Conservation (phyloP, 805 yeast species). For the Candida ficus region DNA sequence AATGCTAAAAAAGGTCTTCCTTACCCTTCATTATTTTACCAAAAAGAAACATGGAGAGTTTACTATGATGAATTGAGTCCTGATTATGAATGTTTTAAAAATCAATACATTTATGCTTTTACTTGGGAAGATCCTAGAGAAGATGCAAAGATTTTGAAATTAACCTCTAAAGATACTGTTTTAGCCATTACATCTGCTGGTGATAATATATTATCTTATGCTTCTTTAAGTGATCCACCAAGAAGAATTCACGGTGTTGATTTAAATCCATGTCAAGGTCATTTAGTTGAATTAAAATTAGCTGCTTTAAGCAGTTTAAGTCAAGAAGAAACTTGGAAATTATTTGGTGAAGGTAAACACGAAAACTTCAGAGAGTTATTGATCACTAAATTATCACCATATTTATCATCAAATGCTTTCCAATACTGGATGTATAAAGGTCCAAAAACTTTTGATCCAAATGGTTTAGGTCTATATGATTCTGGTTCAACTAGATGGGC, state of each 20-base stretch:
- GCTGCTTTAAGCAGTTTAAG: slow-evolving; percentile 59
- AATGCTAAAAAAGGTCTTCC: slow-evolving; percentile 65
- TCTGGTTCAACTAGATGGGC: slow-evolving; percentile 91
- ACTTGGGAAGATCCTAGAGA: slow-evolving; percentile 91
- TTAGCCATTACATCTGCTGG: slow-evolving; percentile 86
- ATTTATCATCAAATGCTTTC: slow-evolving; percentile 73
- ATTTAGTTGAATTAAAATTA: slow-evolving; percentile 70
- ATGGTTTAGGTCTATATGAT: slow-evolving; percentile 64
- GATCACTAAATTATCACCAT: slow-evolving; percentile 53
- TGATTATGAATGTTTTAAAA: slow-evolving; percentile 62
- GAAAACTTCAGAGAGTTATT: slow-evolving; percentile 48
- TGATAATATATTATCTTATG: slow-evolving; percentile 73
- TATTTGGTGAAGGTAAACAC: slow-evolving; percentile 73
- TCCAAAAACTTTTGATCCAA: slow-evolving; percentile 44
- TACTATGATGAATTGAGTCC: slow-evolving; percentile 70
- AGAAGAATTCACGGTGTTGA: slow-evolving; percentile 79
- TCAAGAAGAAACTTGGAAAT: slow-evolving; percentile 60
- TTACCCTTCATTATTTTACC: slow-evolving; percentile 77
- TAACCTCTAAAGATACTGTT: slow-evolving; percentile 62
- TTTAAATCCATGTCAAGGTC: slow-evolving; percentile 78
- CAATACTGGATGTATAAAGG: slow-evolving; percentile 77
- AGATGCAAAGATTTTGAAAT: slow-evolving; percentile 61
- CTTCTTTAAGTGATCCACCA: slow-evolving; percentile 65
- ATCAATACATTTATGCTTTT: slow-evolving; percentile 81
- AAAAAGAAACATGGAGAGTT: slow-evolving; percentile 71